Base-by-base conservation (phyloP, 1,284 basidiomycete species). In the Ganoderma sp. region DNA sequence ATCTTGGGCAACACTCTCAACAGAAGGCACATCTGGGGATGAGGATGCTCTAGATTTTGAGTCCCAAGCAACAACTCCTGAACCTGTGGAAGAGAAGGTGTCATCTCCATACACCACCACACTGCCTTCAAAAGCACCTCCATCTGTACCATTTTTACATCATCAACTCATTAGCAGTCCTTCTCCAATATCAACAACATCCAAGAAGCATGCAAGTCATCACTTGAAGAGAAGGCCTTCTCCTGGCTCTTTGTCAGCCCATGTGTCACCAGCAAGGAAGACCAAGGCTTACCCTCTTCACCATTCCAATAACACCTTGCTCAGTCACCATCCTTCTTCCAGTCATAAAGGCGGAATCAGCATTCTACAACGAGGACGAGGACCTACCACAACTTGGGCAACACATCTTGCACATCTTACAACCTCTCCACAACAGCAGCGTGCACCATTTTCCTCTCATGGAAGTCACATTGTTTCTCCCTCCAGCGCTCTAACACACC, bases 1-100 rank as follows among this genome's bases (percentile, higher is more conserved):
- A 19, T 54, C 64, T 6, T 72, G 71, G 71, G 68, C 71, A 41
- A 61, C 65, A 39, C 61, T 70, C 10, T 32, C 67, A 14, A 17
- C 32, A 19, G 48, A 63, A 15, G 34, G 17, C 12, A 60, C 64
- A 14, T 66, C 68, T 50, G 66, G 60, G 15, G 57, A 71, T 12
- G 64, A 66, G n/a, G 54, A 67, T 22, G 28, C n/a, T n/a, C 28
- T 48, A 12, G 57, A 66, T n/a, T 39, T 42, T 7, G 57, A 67
- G 2, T 67, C 64, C 17, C 56, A 37, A 17, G n/a, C 32, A 28
- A 68, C 70, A 28, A 71, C 64, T 58, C 66, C 64, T 28, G 65
- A 67, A 15, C 61, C 60, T 48, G 28, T 14, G 32, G 37, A 54
- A 3, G 39, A 61, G 25, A 41, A 64, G n/a, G 19, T 9, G n/a